phyloP scores from a whole-genome alignment of 2,329 filamentous ascomycete genomes.

The Scleromitrula shiraiana region DNA sequence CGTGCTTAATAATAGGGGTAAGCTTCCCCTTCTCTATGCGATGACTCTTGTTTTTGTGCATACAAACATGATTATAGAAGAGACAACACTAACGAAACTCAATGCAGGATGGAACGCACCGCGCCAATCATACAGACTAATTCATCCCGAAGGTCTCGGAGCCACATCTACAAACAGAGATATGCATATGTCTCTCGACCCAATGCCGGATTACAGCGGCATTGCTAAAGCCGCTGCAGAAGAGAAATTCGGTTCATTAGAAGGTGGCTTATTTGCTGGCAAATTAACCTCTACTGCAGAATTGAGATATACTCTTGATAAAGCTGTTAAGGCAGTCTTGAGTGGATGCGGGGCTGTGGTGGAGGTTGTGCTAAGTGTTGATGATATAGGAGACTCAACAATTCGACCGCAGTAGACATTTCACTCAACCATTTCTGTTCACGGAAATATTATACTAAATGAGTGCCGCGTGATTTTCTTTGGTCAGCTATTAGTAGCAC shows the following conservation, averaged over 20 bases:
- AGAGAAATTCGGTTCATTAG: neutral
- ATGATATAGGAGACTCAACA: neutral
- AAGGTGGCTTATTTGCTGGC: neutral
- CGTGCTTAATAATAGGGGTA: constrained; percentile 33
- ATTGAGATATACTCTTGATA: neutral
- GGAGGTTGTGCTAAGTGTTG: neutral
- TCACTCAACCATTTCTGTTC: too few species aligned
- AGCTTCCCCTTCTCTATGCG: neutral
- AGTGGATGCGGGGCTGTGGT: neutral
- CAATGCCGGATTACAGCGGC: neutral
- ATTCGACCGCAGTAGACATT: neutral
- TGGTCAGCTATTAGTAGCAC: too few species aligned
- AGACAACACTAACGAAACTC: neutral
- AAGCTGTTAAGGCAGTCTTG: neutral
- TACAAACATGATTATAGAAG: too few species aligned
- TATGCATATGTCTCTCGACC: neutral
- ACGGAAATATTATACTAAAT: too few species aligned
- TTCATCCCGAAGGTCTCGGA: neutral
- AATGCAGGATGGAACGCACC: neutral
- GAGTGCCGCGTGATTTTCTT: too few species aligned
- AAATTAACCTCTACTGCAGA: neutral
- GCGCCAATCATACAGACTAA: neutral
- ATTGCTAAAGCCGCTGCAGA: neutral
- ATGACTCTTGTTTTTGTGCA: neutral
- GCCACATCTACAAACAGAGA: neutral